Evolutionary conservation across 306 rosid species (phyloP), one percentile per base, ranked within the genome.

Genomic region (Cicer judaicum): DNA sequence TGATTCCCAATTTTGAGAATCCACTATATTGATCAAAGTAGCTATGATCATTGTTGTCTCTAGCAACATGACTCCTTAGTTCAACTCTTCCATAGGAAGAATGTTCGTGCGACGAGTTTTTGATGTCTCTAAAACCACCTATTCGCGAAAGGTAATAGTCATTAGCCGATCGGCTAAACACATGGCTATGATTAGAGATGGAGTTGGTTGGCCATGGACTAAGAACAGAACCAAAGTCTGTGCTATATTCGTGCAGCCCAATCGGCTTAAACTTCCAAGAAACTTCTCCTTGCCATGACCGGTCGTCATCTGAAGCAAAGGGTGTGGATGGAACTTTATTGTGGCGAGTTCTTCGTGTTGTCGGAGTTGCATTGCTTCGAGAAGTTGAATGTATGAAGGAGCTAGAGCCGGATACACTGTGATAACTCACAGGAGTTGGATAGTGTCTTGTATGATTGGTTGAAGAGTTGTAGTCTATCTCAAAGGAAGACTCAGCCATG

Each of bases 201-300:
- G 85, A 38, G 72, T 21, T 34, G 0, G 84, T 55, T 6, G 87
- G 53, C 98, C 96, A 93, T 7, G 92, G 97, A 66, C 85, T 88
- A 12, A 93, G 41, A 82, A 69, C 89, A 11, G 88, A 64, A 12
- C 94, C 89, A 4, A 89, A 74, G 64, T 67, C 81, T 60, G 80
- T 85, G 47, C 72, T 54, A 11, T 78, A 67, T 7, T 84, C 91
- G 0, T 50, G 80, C 89, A 81, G 85, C 7, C 94, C 91, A 0
- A 72, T 78, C 15, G 98, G 84, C 85, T 87, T 84, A 43, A 88
- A 85, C 49, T 89, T 89, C 97, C 98, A 93, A 3, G 96, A 93
- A 72, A 93, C 77, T 80, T 89, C 94, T 7, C 79, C 81, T 67
- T 86, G 88, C 98, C 96, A 89, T 15, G 97, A 91, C 63, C n/a